Evolutionary conservation across 2,329 filamentous ascomycete species (phyloP).

Genomic region (Fusarium burgessii): DNA sequence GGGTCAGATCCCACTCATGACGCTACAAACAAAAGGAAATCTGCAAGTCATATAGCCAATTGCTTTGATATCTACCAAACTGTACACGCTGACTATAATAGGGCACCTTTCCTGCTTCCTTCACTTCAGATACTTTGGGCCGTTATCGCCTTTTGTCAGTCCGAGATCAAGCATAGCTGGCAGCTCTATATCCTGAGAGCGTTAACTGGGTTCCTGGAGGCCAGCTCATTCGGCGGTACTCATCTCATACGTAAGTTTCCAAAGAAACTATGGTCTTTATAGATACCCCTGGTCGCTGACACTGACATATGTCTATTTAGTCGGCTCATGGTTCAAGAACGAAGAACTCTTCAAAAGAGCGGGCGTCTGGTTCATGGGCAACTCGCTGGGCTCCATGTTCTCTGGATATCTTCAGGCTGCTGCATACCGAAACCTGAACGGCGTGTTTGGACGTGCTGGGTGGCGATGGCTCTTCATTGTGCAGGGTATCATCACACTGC

Average conservation of each 20-base stretch:
- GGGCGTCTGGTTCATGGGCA: conserved; percentile 7
- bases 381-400: not conserved
- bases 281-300: fast-evolving
- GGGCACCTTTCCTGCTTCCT: not conserved
- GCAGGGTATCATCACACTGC: not conserved
- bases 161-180: conserved; percentile 4
- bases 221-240: not conserved
- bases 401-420: not conserved
- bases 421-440: not conserved
- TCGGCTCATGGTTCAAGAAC: conserved; percentile 9
- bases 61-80: fast-evolving
- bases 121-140: conserved; percentile 4
- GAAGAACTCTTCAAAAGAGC: conserved; percentile 17
- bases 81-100: fast-evolving
- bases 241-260: not conserved
- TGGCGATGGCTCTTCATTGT: conserved; percentile 17
- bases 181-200: not conserved
- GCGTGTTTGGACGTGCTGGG: conserved; percentile 3
- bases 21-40: conserved; percentile 9
- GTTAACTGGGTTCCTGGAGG: not conserved
- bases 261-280: fast-evolving
- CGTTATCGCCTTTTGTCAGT: not conserved
- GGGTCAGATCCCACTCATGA: conserved; percentile 7
- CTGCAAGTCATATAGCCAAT: fast-evolving
- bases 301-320: fast-evolving